Percentiles rank a stretch among this genome's conserved stretches.
phyloP scores from a whole-genome alignment of 2,329 filamentous ascomycete species.

The Penicillium sp. region DNA sequence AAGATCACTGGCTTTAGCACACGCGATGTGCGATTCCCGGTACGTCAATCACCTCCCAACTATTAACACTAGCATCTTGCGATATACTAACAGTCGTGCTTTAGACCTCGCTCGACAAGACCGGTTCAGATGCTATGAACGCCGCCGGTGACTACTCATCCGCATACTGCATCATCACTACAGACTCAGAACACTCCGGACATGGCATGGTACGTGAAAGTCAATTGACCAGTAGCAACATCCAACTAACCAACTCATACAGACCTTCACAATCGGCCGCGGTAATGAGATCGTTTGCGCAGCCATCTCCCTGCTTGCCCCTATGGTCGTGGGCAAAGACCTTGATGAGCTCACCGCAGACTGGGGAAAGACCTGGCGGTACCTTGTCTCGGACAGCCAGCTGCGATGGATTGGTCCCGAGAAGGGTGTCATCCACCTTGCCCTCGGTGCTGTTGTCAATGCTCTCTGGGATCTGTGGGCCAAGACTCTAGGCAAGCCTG shows the following conservation, averaged over 20 bases:
- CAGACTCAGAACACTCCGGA: constrained; percentile 59
- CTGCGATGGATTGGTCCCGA: constrained; percentile 92
- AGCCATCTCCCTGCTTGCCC: constrained; percentile 76
- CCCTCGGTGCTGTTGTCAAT: constrained; percentile 84
- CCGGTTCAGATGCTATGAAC: constrained; percentile 97
- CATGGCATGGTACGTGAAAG: constrained; percentile 44
- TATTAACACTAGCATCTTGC: neutral
- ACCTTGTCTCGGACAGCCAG: constrained; percentile 88
- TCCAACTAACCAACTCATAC: constrained; percentile 1
- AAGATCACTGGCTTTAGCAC: constrained; percentile 73
- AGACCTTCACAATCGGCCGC: constrained; percentile 57
- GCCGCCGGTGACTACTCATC: constrained; percentile 88
- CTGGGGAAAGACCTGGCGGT: constrained; percentile 87
- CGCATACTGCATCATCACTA: constrained; percentile 90
- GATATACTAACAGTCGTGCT: constrained; percentile 2
- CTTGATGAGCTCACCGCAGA: constrained; percentile 75
- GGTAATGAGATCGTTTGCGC: constrained; percentile 91
- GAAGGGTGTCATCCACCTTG: constrained; percentile 91
- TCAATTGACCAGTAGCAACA: neutral
- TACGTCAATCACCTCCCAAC: constrained; percentile 28
- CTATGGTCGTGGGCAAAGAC: constrained; percentile 72
- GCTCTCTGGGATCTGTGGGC: constrained; percentile 96
- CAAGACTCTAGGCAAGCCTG: constrained; percentile 79
- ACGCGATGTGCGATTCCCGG: constrained; percentile 73
- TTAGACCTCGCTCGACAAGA: constrained; percentile 88